These are phyloP conservation scores for Xylaria sp. DNA, from an alignment of 2,329 filamentous ascomycete species.

Conservation along the genomic window DNA sequence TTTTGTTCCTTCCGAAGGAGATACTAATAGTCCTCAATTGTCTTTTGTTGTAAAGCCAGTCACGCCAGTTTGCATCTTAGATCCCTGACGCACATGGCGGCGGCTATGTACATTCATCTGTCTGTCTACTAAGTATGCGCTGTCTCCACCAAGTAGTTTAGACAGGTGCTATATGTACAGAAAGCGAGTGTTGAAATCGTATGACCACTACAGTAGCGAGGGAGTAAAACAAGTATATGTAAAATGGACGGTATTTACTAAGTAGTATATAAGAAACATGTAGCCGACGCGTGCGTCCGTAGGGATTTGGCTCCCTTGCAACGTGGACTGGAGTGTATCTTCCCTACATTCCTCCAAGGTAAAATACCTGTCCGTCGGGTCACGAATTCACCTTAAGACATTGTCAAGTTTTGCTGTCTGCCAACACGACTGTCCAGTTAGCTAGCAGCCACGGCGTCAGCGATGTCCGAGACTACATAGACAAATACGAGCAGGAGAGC, in stretches of 20 bases:
- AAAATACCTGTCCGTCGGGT: no score
- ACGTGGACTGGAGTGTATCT: background rate
- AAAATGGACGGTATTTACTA: no score
- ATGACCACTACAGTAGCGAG: background rate
- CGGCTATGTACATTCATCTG: no score
- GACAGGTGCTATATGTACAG: background rate
- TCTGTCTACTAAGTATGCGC: no score
- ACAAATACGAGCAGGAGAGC: background rate
- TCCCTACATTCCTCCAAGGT: background rate
- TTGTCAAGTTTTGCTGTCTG: no score
- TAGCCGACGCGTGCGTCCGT: no score
- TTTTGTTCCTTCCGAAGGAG: constrained; percentile 8
- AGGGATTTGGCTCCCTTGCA: no score
- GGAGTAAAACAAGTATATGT: background rate
- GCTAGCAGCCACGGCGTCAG: no score
- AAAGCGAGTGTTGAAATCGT: constrained; percentile 5
- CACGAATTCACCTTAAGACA: no score
- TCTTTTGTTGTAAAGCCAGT: background rate
- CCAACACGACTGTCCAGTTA: background rate
- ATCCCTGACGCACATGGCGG: background rate
- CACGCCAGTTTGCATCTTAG: background rate
- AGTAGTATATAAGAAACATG: no score
- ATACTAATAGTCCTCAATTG: background rate
- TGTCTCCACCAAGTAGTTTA: no score
- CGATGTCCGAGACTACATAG: background rate